These are phyloP conservation scores for Starmera caribaea DNA, from an alignment of 805 yeast species.

Conservation along the genomic window DNA sequence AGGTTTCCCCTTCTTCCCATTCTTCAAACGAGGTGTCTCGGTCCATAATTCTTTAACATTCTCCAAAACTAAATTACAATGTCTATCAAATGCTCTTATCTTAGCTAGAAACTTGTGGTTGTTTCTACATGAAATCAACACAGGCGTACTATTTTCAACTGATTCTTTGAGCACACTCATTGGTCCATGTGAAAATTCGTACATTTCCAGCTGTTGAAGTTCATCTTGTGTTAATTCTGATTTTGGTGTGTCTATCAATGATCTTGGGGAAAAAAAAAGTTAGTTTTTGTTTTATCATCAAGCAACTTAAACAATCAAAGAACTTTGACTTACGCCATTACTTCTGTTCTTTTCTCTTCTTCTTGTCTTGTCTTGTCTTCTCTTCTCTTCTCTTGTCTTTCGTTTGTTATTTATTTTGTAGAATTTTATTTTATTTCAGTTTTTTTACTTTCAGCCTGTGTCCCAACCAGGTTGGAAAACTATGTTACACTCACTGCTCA, in stretches of 20 bases:
- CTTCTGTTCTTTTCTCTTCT: not conserved
- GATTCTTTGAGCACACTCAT: constrained; percentile 81
- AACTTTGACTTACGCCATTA: constrained; percentile 14
- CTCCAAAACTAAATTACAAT: constrained; percentile 86
- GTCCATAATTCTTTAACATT: constrained; percentile 85
- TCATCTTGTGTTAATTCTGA: constrained; percentile 76
- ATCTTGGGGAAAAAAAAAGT: constrained; percentile 27
- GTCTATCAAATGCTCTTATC: constrained; percentile 93
- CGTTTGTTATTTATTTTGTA: not conserved
- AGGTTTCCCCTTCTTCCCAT: constrained; percentile 64
- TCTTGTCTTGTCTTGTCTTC: not conserved
- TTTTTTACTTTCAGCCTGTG: no score
- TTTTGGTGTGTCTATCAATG: constrained; percentile 62
- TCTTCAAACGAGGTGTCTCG: constrained; percentile 47
- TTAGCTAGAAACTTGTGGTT: constrained; percentile 86
- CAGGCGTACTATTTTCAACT: constrained; percentile 61
- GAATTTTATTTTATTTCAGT: not conserved
- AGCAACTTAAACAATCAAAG: not conserved
- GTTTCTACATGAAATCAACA: constrained; percentile 83
- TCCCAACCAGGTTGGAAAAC: no score
- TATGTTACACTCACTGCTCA: no score
- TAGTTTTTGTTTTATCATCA: no score
- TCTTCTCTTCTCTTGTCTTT: not conserved
- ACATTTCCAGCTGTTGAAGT: constrained; percentile 75
- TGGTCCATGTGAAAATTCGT: constrained; percentile 86